Percentiles rank a stretch among this genome's conserved stretches.
These are phyloP conservation scores for Neopestalotiopsis rosae DNA, from an alignment of 2,329 filamentous ascomycete genomes.

Conservation along the genomic window DNA sequence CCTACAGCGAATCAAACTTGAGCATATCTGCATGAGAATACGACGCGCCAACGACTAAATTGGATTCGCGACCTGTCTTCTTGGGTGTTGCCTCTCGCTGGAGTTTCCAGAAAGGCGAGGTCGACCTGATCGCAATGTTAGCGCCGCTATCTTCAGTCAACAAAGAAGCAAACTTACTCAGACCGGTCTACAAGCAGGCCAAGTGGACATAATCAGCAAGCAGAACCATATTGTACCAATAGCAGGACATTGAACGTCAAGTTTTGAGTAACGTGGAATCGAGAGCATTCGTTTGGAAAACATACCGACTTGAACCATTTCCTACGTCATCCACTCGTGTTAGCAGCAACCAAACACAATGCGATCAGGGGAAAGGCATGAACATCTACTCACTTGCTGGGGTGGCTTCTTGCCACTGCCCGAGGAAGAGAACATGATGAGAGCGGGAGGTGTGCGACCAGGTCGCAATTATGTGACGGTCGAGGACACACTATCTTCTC, in stretches of 20 bases:
- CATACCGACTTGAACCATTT: constrained; percentile 99
- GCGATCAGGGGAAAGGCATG: constrained; percentile 16
- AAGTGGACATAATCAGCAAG: neutral
- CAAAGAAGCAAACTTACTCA: constrained; percentile 55
- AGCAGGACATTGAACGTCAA: neutral
- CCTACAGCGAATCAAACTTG: constrained; percentile 82
- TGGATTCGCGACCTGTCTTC: constrained; percentile 64
- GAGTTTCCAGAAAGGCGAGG: constrained; percentile 87
- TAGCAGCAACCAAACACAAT: constrained; percentile 18
- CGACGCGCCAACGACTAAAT: constrained; percentile 86
- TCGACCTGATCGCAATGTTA: constrained; percentile 62
- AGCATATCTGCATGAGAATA: constrained; percentile 97
- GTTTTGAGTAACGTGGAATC: no score
- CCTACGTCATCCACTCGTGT: constrained; percentile 63
- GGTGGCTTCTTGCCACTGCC: constrained; percentile 70
- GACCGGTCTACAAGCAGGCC: constrained; percentile 56
- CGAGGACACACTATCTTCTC: constrained; percentile 16
- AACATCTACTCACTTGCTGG: constrained; percentile 64
- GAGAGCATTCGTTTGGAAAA: constrained; percentile 26
- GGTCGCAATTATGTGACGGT: constrained; percentile 33
- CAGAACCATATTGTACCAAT: neutral
- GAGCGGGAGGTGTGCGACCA: constrained; percentile 28
- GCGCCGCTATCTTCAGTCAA: constrained; percentile 4
- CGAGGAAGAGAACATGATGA: constrained; percentile 69
- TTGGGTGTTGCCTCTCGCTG: constrained; percentile 58